These are phyloP conservation scores for Oxytropis ochrocephala DNA, from an alignment of 306 rosid species.

Conservation along the genomic window DNA sequence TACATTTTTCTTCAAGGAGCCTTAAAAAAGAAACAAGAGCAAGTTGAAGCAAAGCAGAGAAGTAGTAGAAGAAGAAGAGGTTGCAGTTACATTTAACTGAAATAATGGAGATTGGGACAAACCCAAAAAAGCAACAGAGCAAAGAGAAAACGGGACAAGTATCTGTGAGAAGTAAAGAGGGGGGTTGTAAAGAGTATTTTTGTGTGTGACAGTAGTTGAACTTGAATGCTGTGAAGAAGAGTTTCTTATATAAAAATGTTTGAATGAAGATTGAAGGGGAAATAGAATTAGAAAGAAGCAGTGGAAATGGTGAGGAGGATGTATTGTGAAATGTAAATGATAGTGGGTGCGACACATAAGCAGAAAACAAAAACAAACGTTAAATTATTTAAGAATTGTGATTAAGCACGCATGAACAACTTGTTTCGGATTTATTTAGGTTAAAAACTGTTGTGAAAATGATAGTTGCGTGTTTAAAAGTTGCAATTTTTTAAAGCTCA, in stretches of 20 bases:
- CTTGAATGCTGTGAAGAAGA: slow-evolving; percentile 35
- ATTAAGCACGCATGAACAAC: slow-evolving; percentile 6
- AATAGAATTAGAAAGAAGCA: not conserved
- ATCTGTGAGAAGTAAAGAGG: not conserved
- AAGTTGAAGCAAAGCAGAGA: slow-evolving; percentile 13
- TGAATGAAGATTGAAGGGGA: not conserved
- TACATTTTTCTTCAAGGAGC: slow-evolving; percentile 47
- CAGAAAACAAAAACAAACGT: not conserved
- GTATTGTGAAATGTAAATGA: not conserved
- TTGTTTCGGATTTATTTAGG: slow-evolving; percentile 7
- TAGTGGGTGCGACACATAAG: not conserved
- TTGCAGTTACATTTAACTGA: slow-evolving; percentile 55
- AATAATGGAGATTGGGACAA: slow-evolving; percentile 28
- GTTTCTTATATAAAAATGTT: slow-evolving; percentile 15
- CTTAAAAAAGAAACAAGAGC: not conserved
- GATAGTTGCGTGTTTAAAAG: slow-evolving; percentile 23
- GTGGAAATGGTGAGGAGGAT: not conserved
- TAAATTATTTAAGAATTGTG: not conserved
- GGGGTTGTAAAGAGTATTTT: slow-evolving; percentile 23
- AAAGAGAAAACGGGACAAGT: slow-evolving; percentile 26
- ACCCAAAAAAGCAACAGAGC: not conserved
- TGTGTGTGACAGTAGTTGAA: slow-evolving; percentile 30
- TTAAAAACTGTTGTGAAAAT: slow-evolving; percentile 17
- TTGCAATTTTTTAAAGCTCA: not conserved
- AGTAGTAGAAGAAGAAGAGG: not conserved